Percentiles rank a stretch among this genome's conserved stretches.
Evolutionary conservation across 495 filamentous ascomycete genomes (phyloP).

Genomic region (Parachaetomium inaequale): DNA sequence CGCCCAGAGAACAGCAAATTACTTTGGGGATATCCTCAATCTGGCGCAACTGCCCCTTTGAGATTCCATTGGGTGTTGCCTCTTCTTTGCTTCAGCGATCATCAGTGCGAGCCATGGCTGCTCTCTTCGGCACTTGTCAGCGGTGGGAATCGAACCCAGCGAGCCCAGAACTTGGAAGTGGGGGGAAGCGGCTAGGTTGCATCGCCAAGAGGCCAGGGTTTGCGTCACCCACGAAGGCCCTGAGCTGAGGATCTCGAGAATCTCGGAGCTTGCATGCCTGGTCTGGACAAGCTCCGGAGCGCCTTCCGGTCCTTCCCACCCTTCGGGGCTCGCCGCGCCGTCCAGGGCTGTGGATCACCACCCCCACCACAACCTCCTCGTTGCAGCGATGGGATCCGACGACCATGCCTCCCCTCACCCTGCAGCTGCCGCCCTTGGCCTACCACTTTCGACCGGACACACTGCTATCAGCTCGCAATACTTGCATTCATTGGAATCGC

Average conservation of each 20-base stretch:
- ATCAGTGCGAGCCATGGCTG: not conserved
- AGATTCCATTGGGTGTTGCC: not conserved
- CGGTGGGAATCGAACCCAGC: not conserved
- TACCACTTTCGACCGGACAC: not conserved
- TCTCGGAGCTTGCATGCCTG: not conserved
- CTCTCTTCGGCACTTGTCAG: not conserved
- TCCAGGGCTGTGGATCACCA: not conserved
- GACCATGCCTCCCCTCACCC: not conserved
- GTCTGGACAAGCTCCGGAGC: not conserved
- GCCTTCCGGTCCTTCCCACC: not conserved
- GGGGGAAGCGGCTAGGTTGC: not conserved
- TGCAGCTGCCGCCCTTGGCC: not conserved
- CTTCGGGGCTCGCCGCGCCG: not conserved
- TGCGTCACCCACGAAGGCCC: not conserved
- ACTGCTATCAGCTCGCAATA: not conserved
- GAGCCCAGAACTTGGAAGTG: too few relatives aligned
- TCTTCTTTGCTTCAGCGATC: not conserved
- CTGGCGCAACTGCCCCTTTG: slow-evolving; percentile 3
- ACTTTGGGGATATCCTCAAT: not conserved
- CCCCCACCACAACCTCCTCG: not conserved
- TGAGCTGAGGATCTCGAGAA: not conserved
- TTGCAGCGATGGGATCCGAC: not conserved
- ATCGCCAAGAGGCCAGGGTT: not conserved
- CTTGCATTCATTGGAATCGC: not conserved
- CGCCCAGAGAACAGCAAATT: not conserved